Percentiles rank a stretch among this genome's conserved stretches.
Conservation (phyloP, 1,139 yeast genomes). For the Taphrina populina region DNA sequence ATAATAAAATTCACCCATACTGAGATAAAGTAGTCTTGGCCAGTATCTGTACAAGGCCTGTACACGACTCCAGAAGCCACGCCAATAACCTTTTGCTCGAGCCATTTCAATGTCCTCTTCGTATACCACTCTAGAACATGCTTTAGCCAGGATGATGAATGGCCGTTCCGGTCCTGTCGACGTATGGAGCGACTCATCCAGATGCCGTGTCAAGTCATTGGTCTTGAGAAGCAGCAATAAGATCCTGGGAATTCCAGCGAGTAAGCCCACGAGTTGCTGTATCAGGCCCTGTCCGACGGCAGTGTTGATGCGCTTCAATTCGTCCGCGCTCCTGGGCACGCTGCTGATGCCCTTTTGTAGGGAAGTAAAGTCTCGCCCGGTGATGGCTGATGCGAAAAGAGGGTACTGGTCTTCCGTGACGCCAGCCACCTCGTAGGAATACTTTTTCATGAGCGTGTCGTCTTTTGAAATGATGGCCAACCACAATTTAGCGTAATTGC, state of each 20-base stretch:
- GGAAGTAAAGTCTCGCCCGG: conserved; percentile 80
- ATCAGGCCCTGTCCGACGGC: conserved; percentile 64
- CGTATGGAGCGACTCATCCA: conserved; percentile 77
- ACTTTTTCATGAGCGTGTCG: conserved; percentile 61
- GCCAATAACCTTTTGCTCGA: conserved; percentile 1
- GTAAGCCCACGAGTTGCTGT: conserved; percentile 72
- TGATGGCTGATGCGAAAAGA: conserved; percentile 86
- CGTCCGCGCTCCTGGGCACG: conserved; percentile 57
- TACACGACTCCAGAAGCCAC: conserved; percentile 5
- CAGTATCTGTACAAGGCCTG: conserved; percentile 23
- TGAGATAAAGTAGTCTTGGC: conserved; percentile 20
- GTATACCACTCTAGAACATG: conserved; percentile 79
- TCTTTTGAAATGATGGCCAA: conserved; percentile 75
- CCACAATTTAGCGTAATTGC: conserved; percentile 92
- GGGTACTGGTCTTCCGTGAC: conserved; percentile 72
- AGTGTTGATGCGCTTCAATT: conserved; percentile 63
- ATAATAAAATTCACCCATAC: conserved; percentile 20
- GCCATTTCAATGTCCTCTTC: conserved; percentile 50
- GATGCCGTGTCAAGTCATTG: conserved; percentile 82
- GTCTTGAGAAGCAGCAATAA: conserved; percentile 85
- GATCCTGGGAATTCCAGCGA: conserved; percentile 78
- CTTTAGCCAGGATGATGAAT: conserved; percentile 81
- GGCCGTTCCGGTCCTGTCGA: conserved; percentile 89
- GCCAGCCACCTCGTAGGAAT: conserved; percentile 79
- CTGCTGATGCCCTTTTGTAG: conserved; percentile 41